Base-by-base conservation (phyloP, 2,329 filamentous ascomycete genomes). In the Cladosporium sp. region DNA sequence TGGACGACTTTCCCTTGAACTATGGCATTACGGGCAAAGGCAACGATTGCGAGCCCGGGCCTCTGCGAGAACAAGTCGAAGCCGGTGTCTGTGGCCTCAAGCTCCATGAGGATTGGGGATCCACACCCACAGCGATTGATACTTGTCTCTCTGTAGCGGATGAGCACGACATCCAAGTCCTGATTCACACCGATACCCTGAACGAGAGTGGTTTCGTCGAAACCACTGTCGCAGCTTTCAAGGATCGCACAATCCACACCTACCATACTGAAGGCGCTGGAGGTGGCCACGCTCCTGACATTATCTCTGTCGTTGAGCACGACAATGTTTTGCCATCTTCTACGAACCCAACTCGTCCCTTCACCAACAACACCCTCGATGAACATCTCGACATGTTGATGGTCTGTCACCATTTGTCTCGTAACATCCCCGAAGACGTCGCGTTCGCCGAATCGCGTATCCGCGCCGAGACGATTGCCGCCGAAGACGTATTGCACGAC, bases 141-240 rank as follows among this genome's bases (percentile, higher is more conserved):
- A 85, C 90, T 1, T 97, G 94, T 74, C 85, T 96, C 12, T 60
- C 66, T 4, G 72, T 97, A 52, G 97, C 93, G 77, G 94, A 98
- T 73, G 90, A 96, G 75, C 87, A 92, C 65, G 94, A 98, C 74
- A 87, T 98, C 30, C 94, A 98, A 78, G 96, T 92, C 70, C 87
- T 97, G 70, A 96, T 98, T 73, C 94, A 97, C 78, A 97, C 93
- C 0, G 94, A 98, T 78, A 97, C 94, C 0, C 86, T 98, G 68
- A 98, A 98, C 78, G 94, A 98, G 79, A 94, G 92, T 21, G 94
- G 94, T n/a, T 98, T 97, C 74, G 94, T 98, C 60, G 94, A 97
- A 77, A 90, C 92, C 67, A 97, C 93, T 2, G 88, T 97, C 68
- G 86, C 83, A n/a, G 89, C 93, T 3, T 90, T 98, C 84, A 92